Base-by-base conservation (phyloP, 768 basidiomycete species). In the Leccinum variicolor region DNA sequence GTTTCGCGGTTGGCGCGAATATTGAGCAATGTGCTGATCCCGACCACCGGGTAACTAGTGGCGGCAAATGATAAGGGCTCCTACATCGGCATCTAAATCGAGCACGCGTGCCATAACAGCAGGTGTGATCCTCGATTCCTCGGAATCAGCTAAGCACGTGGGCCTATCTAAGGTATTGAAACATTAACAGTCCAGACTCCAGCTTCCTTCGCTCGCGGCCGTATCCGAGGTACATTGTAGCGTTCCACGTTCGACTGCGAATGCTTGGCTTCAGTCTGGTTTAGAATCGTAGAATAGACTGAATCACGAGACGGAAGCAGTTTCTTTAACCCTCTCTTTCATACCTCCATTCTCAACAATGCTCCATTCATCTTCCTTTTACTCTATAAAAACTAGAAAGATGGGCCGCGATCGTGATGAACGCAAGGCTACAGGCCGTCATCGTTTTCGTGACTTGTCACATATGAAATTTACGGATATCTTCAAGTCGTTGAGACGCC, bases 401-500 rank as follows among this genome's bases (percentile, higher is more conserved):
- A 58, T 59, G 53, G 45, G 14, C 39, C 55, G 25, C 47, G 45
- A 61, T 45, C 5, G 17, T 45, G 50, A 48, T 26, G 53, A 54
- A 9, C 57, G 50, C 55, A 68, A 62, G 46, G 26, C 29, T 26
- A 53, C 55, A 0, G 19, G 53, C 36, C 52, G 55, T 26, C 58
- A 49, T 47, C 62, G 62, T 26, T 51, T 66, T 52, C 51, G 56
- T n/a, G 66, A 68, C 29, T 56, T 58, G 26, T 54, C 68, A 6
- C 60, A 57, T 25, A 53, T 59, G 6, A 69, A 64, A 58, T 45
- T 70, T 11, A 55, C 36, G 10, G 56, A 61, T 9, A 56, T 70
- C 29, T 54, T 69, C 64, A 66, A 66, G 52, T 63, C 62, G 34
- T 52, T 70, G 48, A 62, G 66, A 26, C 52, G 39, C 26, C 46